phyloP scores from a whole-genome alignment of 2,329 filamentous ascomycete species.

The Microdochium nivale region DNA sequence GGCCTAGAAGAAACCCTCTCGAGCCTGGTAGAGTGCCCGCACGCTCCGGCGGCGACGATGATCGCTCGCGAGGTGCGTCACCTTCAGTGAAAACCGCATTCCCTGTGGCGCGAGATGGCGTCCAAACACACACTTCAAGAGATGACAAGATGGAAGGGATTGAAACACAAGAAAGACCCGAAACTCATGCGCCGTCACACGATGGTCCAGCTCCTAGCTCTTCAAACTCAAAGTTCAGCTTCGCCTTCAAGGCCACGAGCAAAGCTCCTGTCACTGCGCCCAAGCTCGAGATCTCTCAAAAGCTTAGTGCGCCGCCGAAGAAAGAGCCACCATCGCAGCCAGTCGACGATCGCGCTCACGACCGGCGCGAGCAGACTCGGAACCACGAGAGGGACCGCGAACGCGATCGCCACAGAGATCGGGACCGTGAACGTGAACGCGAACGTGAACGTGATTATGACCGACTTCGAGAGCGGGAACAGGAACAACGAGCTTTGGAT shows the following conservation, averaged over 20 bases:
- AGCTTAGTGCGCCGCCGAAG: constrained; percentile 56
- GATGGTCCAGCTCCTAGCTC: constrained; percentile 27
- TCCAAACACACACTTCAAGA: neutral
- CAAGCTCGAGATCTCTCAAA: constrained; percentile 59
- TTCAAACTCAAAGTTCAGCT: constrained; percentile 69
- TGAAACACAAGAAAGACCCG: neutral
- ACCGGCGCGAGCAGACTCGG: neutral
- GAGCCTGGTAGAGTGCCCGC: neutral
- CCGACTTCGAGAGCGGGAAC: neutral
- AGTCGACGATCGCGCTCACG: constrained; percentile 23
- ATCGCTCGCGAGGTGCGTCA: neutral
- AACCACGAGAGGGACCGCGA: constrained; percentile 4
- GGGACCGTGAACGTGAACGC: constrained; percentile 6
- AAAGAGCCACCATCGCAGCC: constrained; percentile 25
- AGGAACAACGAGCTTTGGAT: constrained; percentile 29
- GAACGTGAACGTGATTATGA: constrained; percentile 2
- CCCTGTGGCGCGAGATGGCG: neutral
- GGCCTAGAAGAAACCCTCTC: neutral
- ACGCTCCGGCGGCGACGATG: neutral
- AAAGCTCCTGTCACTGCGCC: constrained; percentile 48
- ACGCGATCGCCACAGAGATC: constrained; percentile 2
- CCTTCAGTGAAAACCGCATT: neutral
- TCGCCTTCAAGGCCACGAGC: constrained; percentile 75
- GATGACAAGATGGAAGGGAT: neutral
- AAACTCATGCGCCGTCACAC: neutral